A percentile compares a stretch with the other conserved stretches of the same genome.
Evolutionary conservation across 768 basidiomycete genomes (phyloP).

Genomic region (Leccinum incarnatum): DNA sequence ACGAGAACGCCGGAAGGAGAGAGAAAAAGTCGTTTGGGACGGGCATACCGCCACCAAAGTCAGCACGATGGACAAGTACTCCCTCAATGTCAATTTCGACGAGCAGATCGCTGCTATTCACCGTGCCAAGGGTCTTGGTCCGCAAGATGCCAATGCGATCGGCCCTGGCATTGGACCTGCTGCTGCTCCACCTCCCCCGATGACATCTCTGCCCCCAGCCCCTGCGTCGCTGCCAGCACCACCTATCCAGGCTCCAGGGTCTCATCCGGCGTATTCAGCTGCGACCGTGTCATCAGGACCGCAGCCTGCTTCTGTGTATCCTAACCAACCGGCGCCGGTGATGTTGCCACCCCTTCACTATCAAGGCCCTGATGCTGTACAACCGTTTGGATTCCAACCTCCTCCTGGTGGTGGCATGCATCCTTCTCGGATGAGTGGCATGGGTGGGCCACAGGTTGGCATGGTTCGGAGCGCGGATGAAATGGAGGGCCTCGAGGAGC

Average conservation of each 20-base stretch:
- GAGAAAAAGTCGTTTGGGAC: constrained; percentile 97
- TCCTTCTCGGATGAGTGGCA: constrained; percentile 60
- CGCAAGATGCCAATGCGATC: constrained; percentile 75
- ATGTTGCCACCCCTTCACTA: constrained; percentile 86
- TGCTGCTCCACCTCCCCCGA: constrained; percentile 59
- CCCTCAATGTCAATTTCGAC: constrained; percentile 90
- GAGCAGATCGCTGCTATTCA: constrained; percentile 98
- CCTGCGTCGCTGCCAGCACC: constrained; percentile 74
- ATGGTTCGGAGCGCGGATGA: constrained; percentile 79
- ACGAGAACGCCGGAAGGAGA: constrained; percentile 74
- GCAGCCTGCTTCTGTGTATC: constrained; percentile 77
- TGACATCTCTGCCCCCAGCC: constrained; percentile 63
- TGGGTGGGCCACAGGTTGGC: constrained; percentile 61
- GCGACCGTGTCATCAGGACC: constrained; percentile 91
- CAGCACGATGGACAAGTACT: constrained; percentile 89
- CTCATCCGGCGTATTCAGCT: constrained; percentile 62
- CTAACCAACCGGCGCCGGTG: constrained; percentile 57
- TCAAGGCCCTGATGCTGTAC: constrained; percentile 72
- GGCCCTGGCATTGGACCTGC: constrained; percentile 87
- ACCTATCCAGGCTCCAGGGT: constrained; percentile 47
- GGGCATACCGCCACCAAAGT: constrained; percentile 95
- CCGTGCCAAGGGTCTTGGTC: constrained; percentile 85
- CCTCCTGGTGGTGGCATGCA: constrained; percentile 68
- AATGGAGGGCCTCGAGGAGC: constrained; percentile 69
- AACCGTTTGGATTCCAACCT: constrained; percentile 79